Percentiles rank a stretch among this genome's conserved stretches.
Conservation (phyloP, 495 filamentous ascomycete species). For the Neurospora africana region DNA sequence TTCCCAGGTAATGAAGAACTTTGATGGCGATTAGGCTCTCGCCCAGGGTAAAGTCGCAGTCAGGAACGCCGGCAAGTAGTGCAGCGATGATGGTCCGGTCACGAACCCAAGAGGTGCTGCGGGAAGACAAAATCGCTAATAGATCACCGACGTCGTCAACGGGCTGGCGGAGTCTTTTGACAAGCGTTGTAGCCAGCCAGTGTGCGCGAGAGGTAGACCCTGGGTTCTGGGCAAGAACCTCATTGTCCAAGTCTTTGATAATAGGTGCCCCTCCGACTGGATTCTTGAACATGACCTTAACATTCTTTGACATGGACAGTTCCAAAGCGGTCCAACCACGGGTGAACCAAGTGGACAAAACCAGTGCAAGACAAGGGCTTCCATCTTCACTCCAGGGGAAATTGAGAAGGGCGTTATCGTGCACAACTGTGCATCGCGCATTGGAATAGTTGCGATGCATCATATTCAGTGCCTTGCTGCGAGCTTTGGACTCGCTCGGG, state of each 20-base stretch:
- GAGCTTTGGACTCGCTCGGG: conserved; percentile 3
- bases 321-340: conserved; percentile 25
- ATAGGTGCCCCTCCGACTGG: neutral
- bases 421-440: conserved; percentile 21
- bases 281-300: conserved; percentile 25
- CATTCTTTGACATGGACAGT: conserved; percentile 15
- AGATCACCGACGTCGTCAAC: neutral
- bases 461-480: conserved; percentile 6
- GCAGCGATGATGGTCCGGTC: conserved; percentile 3
- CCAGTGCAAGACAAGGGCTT: conserved; percentile 12
- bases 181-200: conserved; percentile 1
- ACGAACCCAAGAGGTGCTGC: conserved; percentile 3
- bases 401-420: conserved; percentile 22
- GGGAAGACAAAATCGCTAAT: neutral
- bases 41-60: neutral
- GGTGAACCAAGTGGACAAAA: conserved; percentile 20
- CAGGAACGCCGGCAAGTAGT: neutral
- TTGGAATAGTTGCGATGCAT: conserved; percentile 19
- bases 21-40: neutral
- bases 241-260: conserved; percentile 24
- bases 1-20: neutral
- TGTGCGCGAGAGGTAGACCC: neutral
- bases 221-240: conserved; percentile 5
- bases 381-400: conserved; percentile 20
- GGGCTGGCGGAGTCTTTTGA: neutral